Conservation (phyloP, 1,139 yeast species). For the Meyerozyma sp. region DNA sequence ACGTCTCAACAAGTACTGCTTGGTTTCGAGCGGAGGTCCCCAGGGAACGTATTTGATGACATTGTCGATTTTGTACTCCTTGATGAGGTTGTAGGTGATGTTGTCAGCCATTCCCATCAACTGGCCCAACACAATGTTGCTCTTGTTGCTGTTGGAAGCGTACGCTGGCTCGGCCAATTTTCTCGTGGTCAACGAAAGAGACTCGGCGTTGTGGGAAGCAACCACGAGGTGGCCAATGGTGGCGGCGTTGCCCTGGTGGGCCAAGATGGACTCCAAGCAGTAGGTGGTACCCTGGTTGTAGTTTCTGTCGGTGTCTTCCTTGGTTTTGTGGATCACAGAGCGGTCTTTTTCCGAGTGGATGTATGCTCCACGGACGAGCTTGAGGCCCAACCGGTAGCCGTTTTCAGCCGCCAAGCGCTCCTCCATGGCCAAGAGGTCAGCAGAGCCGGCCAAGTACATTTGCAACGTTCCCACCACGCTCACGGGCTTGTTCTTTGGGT, state of each 20-base stretch:
- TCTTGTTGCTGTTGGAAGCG: constrained; percentile 32
- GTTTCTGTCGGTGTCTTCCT: constrained; percentile 69
- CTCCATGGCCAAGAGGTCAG: constrained; percentile 58
- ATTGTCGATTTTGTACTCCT: constrained; percentile 58
- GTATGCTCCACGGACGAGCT: constrained; percentile 97
- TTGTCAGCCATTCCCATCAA: constrained; percentile 95
- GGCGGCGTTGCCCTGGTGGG: constrained; percentile 40
- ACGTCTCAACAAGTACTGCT: constrained; percentile 84
- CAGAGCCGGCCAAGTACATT: constrained; percentile 77
- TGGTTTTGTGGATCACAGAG: constrained; percentile 65
- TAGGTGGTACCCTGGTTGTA: constrained; percentile 68
- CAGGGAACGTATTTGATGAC: constrained; percentile 95
- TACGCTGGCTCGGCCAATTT: constrained; percentile 25
- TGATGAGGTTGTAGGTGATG: constrained; percentile 69
- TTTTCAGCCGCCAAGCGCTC: constrained; percentile 57
- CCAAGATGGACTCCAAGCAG: constrained; percentile 58
- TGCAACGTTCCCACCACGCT: constrained; percentile 91
- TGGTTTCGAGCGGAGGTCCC: constrained; percentile 96
- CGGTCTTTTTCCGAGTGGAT: constrained; percentile 84
- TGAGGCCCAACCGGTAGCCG: constrained; percentile 75
- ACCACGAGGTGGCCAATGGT: constrained; percentile 81
- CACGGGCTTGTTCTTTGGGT: constrained; percentile 51
- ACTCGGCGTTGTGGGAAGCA: constrained; percentile 83
- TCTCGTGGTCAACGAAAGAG: constrained; percentile 69
- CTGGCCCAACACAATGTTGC: constrained; percentile 82